Conservation (phyloP, 257 asterid species). For the Solanum commersonii region DNA sequence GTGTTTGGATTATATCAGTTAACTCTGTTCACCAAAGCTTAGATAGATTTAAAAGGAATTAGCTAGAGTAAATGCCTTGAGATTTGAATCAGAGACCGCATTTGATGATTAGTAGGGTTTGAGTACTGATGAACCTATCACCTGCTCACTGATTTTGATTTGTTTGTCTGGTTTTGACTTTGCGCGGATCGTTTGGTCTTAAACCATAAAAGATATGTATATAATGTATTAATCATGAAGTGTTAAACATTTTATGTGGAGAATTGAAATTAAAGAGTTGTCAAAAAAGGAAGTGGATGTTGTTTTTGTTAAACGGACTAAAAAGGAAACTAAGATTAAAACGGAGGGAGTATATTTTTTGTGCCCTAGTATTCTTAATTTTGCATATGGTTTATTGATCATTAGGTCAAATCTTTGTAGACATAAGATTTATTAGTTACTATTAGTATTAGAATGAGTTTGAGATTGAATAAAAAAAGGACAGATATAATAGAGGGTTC, state of each 20-base stretch:
- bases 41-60: neutral
- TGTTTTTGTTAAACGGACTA: neutral
- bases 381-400: neutral
- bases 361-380: neutral
- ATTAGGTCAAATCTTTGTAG: neutral
- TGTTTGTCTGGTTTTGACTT: neutral
- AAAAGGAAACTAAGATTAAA: neutral
- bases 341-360: neutral
- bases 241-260: neutral
- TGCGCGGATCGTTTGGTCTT: neutral
- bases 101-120: neutral
- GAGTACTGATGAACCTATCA: neutral
- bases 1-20: neutral
- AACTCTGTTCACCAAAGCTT: neutral
- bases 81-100: neutral
- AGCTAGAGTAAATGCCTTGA: neutral
- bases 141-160: neutral
- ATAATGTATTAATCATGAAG: neutral
- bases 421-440: neutral
- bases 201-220: neutral
- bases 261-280: neutral
- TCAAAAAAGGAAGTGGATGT: accelerated
- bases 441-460: neutral
- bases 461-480: neutral
- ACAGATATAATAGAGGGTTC: neutral